Evolutionary conservation across 2,329 filamentous ascomycete species (phyloP).

Genomic region (Fusarium austroafricanum): DNA sequence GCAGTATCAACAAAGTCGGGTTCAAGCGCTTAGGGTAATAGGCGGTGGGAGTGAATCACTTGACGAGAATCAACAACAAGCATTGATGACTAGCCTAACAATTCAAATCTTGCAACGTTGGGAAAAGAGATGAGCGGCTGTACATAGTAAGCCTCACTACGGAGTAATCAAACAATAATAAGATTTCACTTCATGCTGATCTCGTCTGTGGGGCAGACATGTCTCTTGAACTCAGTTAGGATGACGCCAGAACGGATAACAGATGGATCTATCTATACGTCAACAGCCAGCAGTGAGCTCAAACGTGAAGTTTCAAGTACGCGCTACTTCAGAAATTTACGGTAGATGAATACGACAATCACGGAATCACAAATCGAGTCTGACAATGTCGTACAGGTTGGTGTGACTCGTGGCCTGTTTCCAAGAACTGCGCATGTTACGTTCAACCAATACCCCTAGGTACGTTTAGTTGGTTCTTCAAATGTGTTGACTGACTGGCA

Average conservation of each 20-base stretch:
- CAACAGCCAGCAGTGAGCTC: conserved; percentile 13
- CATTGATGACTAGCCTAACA: background rate
- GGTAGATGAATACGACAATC: background rate
- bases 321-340: background rate
- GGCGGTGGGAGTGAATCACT: conserved; percentile 33
- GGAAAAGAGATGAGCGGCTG: conserved; percentile 18
- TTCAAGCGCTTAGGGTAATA: conserved; percentile 41
- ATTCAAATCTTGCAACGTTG: conserved; percentile 13
- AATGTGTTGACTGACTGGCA: conserved; percentile 1
- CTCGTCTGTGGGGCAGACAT: conserved; percentile 12
- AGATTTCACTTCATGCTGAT: conserved; percentile 28
- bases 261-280: conserved; percentile 44
- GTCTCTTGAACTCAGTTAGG: conserved; percentile 5
- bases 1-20: conserved; percentile 18
- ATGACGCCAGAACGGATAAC: conserved; percentile 43
- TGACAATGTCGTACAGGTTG: background rate
- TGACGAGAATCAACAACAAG: conserved; percentile 3
- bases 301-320: conserved; percentile 14
- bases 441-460: background rate
- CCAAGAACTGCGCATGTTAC: conserved; percentile 3
- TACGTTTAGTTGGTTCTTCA: background rate
- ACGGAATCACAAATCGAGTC: background rate
- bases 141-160: conserved; percentile 20
- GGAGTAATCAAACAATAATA: conserved; percentile 18
- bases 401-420: conserved; percentile 25